Evolutionary conservation across 2,329 filamentous ascomycete species (phyloP).

Genomic region (Fusarium subglutinans): DNA sequence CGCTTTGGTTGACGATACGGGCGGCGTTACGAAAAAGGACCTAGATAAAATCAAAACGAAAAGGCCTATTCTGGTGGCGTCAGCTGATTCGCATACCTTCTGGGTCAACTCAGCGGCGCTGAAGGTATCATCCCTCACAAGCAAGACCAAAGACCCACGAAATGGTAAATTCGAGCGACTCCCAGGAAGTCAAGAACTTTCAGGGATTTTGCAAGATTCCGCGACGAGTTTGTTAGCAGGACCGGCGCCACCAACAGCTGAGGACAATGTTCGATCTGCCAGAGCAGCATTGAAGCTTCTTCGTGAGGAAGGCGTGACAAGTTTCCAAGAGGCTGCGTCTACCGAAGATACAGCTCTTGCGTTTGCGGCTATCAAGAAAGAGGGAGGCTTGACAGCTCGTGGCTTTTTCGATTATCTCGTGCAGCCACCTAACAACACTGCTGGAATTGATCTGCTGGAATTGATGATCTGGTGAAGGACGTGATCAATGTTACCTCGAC

Average conservation of each 20-base stretch:
- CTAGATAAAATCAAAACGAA: background rate
- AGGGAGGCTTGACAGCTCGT: background rate
- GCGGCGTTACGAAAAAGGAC: background rate
- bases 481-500: background rate
- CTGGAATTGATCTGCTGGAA: background rate
- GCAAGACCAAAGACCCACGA: background rate
- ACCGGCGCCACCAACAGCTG: rapidly evolving
- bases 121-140: background rate
- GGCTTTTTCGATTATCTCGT: background rate
- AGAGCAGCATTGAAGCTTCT: background rate
- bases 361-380: background rate
- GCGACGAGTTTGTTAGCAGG: background rate
- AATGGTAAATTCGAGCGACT: background rate
- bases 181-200: background rate
- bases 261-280: background rate
- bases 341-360: background rate
- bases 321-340: background rate
- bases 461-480: background rate
- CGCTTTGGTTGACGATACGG: background rate
- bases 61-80: background rate
- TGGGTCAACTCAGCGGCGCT: background rate
- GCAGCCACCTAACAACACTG: background rate
- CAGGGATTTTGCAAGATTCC: background rate
- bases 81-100: background rate
- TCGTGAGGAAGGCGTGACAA: background rate